These are phyloP conservation scores for Blastobotrys raffinosifermentans DNA, from an alignment of 1,139 yeast genomes.

Conservation along the genomic window DNA sequence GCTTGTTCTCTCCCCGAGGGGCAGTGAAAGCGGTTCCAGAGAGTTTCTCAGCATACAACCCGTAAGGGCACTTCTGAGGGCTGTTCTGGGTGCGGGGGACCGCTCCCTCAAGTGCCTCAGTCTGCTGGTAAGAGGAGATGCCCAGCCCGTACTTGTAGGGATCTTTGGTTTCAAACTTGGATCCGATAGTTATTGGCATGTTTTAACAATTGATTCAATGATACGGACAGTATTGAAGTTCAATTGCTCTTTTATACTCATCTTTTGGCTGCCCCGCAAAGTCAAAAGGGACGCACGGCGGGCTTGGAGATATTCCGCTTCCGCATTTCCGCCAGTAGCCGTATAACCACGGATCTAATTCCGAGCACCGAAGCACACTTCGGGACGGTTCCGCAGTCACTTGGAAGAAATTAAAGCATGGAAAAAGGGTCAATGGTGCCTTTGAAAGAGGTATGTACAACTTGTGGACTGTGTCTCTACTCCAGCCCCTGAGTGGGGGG, in stretches of 20 bases:
- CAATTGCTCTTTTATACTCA: background rate
- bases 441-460: too few relatives aligned
- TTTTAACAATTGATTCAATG: too few relatives aligned
- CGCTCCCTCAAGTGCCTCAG: slow-evolving; percentile 25
- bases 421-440: too few relatives aligned
- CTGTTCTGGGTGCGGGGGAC: slow-evolving; percentile 24
- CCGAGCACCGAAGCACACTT: too few relatives aligned
- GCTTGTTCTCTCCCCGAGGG: slow-evolving; percentile 25
- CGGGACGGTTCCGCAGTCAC: too few relatives aligned
- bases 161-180: slow-evolving; percentile 19
- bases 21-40: slow-evolving; percentile 30
- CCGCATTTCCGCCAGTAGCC: too few relatives aligned
- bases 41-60: slow-evolving; percentile 28
- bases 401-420: too few relatives aligned
- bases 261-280: background rate
- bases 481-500: too few relatives aligned
- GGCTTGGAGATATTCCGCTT: too few relatives aligned
- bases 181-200: slow-evolving; percentile 13
- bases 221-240: too few relatives aligned
- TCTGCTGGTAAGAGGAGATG: slow-evolving; percentile 24
- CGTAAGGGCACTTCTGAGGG: slow-evolving; percentile 25
- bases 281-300: background rate
- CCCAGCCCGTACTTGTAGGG: slow-evolving; percentile 23
- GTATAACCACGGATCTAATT: too few relatives aligned
- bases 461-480: too few relatives aligned